These are phyloP conservation scores for Pseudonectria buxi DNA, from an alignment of 2,329 filamentous ascomycete species.

Conservation along the genomic window DNA sequence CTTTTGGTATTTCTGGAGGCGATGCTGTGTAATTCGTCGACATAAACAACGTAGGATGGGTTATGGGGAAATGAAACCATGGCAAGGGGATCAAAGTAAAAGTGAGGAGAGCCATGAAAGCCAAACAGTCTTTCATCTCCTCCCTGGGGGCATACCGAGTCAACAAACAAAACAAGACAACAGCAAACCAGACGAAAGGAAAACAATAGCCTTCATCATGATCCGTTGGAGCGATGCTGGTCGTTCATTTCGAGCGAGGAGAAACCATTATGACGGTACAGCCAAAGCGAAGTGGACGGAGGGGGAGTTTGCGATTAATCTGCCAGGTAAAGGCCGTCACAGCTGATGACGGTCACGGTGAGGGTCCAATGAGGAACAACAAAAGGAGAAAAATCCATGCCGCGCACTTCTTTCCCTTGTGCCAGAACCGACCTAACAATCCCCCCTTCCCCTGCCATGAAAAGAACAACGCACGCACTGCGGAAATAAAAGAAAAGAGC, in stretches of 20 bases:
- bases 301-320: slow-evolving; percentile 24
- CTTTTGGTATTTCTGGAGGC: no score
- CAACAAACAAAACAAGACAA: slow-evolving; percentile 16
- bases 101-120: no score
- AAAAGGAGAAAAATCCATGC: slow-evolving; percentile 28
- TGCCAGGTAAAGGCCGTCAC: slow-evolving; percentile 23
- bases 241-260: no score
- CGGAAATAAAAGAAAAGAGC: slow-evolving; percentile 26
- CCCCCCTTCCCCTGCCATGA: slow-evolving; percentile 28
- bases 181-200: slow-evolving; percentile 15
- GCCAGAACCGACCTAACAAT: slow-evolving; percentile 31
- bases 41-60: slow-evolving; percentile 4
- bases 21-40: no score
- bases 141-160: slow-evolving; percentile 12
- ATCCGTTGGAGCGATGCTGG: no score
- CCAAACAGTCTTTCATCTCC: slow-evolving; percentile 11
- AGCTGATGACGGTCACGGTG: slow-evolving; percentile 15
- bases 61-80: no score
- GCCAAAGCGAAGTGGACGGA: slow-evolving; percentile 11
- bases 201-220: slow-evolving; percentile 26
- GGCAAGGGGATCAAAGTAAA: no score
- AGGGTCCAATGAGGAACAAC: slow-evolving; percentile 21
- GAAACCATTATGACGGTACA: slow-evolving; percentile 18
- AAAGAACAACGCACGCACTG: slow-evolving; percentile 30
- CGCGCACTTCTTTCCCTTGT: slow-evolving; percentile 33